These are phyloP conservation scores for Fusarium acutatum DNA, from an alignment of 2,329 filamentous ascomycete species.

Conservation along the genomic window DNA sequence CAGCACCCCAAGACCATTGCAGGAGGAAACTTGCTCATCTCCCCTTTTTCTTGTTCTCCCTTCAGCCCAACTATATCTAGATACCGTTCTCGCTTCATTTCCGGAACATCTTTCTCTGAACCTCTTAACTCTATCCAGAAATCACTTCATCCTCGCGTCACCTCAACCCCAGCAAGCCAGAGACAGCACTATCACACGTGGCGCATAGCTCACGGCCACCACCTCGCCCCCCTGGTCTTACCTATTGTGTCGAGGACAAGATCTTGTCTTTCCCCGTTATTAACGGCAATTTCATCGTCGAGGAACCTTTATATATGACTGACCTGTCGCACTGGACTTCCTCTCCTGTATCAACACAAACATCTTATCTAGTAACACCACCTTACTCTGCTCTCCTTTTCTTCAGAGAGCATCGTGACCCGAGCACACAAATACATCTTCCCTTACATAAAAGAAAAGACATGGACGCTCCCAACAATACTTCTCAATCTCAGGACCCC, in stretches of 20 bases:
- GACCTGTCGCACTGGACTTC: not conserved
- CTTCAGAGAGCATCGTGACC: not conserved
- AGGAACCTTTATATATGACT: slow-evolving; percentile 25
- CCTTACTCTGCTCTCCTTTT: not conserved
- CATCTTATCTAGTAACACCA: not conserved
- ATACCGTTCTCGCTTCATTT: not conserved
- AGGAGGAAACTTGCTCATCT: not conserved
- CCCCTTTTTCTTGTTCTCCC: slow-evolving; percentile 2
- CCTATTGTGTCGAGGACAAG: slow-evolving; percentile 27
- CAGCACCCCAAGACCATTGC: not conserved
- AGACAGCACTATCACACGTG: slow-evolving; percentile 19
- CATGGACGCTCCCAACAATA: slow-evolving; percentile 30
- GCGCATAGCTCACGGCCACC: slow-evolving; percentile 35
- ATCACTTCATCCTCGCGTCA: slow-evolving; percentile 7
- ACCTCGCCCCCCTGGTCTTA: slow-evolving; percentile 9
- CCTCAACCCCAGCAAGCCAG: slow-evolving; percentile 2
- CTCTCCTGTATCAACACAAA: not conserved
- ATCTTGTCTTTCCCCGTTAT: slow-evolving; percentile 16
- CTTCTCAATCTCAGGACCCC: slow-evolving; percentile 19
- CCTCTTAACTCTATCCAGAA: slow-evolving; percentile 8
- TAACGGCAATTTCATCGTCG: slow-evolving; percentile 14
- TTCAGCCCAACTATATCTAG: slow-evolving; percentile 24
- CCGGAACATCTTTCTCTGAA: not conserved
- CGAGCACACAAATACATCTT: not conserved
- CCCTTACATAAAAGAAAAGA: not conserved